These are phyloP conservation scores for Marasmius fiardii DNA, from an alignment of 1,284 basidiomycete species.

Conservation along the genomic window DNA sequence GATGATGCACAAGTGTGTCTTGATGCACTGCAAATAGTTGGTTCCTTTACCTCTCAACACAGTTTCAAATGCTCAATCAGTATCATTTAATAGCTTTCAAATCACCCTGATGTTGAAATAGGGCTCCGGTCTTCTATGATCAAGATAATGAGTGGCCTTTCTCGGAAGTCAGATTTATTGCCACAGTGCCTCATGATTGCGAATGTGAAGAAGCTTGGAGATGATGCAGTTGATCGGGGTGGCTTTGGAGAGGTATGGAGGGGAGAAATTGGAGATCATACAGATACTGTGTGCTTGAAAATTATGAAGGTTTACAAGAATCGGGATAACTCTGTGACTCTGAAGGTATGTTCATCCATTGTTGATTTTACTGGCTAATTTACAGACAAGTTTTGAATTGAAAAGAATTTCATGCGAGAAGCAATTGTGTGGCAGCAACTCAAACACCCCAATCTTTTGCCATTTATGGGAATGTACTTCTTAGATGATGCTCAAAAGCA, in stretches of 20 bases:
- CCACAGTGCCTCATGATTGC: neutral
- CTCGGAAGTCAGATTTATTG: neutral
- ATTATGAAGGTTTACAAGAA: neutral
- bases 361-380: too few relatives aligned
- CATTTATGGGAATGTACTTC: neutral
- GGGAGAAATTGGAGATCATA: neutral
- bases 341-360: neutral
- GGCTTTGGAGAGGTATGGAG: slow-evolving; percentile 1
- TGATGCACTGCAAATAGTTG: neutral
- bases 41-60: neutral
- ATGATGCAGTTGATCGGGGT: neutral
- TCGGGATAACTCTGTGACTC: neutral
- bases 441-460: neutral
- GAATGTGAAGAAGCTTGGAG: neutral
- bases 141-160: neutral
- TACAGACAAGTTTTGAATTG: too few relatives aligned
- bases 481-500: neutral
- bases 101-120: neutral
- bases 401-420: neutral
- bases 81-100: neutral
- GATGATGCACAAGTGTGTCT: neutral
- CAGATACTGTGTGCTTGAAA: slow-evolving; percentile 1
- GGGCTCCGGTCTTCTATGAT: neutral
- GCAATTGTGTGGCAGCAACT: slow-evolving; percentile 3
- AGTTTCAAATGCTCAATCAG: neutral